Conservation (phyloP, 192 early-diverging fungal species). For the Coemansia sp. region DNA sequence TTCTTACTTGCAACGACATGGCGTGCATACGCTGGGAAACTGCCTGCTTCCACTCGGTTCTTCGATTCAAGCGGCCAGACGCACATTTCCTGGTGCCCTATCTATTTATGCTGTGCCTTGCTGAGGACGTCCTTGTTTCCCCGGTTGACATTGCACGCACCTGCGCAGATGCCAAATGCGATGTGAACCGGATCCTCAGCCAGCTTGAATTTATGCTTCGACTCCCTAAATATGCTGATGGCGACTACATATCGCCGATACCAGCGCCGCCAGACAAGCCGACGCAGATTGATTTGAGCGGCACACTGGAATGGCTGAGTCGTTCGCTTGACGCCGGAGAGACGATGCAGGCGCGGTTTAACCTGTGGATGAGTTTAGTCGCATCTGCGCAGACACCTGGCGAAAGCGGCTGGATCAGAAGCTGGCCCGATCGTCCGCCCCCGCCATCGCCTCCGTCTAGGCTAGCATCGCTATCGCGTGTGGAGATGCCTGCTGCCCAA, state of each 20-base stretch:
- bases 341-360: constrained; percentile 30
- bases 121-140: constrained; percentile 24
- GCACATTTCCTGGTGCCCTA: constrained; percentile 38
- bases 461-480: background rate
- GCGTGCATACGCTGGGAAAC: constrained; percentile 36
- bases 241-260: background rate
- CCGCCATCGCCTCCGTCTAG: background rate
- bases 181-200: constrained; percentile 37
- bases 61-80: constrained; percentile 31
- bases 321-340: constrained; percentile 16
- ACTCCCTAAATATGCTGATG: background rate
- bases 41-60: constrained; percentile 29
- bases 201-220: constrained; percentile 27
- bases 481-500: background rate
- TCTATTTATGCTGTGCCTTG: constrained; percentile 41
- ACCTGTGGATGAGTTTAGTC: constrained; percentile 31
- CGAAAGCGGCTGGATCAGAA: constrained; percentile 5
- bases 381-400: constrained; percentile 14
- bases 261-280: background rate
- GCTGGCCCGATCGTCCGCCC: constrained; percentile 38
- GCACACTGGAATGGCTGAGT: constrained; percentile 33
- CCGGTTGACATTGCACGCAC: constrained; percentile 16
- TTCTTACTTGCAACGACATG: constrained; percentile 70
- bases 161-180: constrained; percentile 20
- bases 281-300: constrained; percentile 15